Evolutionary conservation across 352 stramenopile species (phyloP).

Genomic region (Globisporangium megalacanthum): DNA sequence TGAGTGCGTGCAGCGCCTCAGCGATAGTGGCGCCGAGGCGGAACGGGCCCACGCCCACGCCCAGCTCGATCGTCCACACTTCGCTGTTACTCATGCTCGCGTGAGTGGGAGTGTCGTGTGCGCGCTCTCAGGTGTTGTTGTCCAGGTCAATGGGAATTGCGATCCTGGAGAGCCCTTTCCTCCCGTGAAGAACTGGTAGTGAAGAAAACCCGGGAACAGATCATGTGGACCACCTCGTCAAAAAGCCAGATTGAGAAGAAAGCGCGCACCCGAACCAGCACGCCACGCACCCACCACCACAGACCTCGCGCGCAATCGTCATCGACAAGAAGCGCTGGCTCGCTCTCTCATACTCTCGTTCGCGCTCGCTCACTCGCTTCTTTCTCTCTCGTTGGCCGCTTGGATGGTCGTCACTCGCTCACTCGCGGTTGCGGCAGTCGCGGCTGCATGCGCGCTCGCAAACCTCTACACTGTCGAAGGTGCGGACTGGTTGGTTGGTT

Average conservation of each 20-base stretch:
- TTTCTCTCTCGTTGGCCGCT: background rate
- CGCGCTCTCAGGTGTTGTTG: background rate
- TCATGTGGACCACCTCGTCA: background rate
- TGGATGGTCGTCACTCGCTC: constrained; percentile 12
- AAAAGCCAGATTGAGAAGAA: too few relatives aligned
- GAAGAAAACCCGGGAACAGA: background rate
- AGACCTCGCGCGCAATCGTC: too few relatives aligned
- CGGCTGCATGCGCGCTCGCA: background rate
- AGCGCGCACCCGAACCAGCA: too few relatives aligned
- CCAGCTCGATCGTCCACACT: constrained; percentile 82
- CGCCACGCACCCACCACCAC: too few relatives aligned
- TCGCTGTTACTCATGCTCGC: constrained; percentile 33
- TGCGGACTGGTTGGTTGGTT: background rate
- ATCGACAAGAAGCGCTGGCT: too few relatives aligned
- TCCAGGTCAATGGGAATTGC: background rate
- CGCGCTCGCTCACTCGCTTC: background rate
- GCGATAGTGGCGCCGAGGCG: constrained; percentile 66
- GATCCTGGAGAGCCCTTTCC: too few relatives aligned
- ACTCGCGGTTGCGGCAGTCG: constrained; percentile 6
- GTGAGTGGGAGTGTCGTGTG: too few relatives aligned
- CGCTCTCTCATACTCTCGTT: background rate
- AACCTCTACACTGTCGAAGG: background rate
- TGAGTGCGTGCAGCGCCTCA: constrained; percentile 72
- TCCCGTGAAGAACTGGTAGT: background rate
- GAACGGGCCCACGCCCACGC: constrained; percentile 72